Percentiles rank a stretch among this genome's conserved stretches.
These are phyloP conservation scores for Hsuehochloa calcarea DNA, from an alignment of 176 grass and related monocot species.

Conservation along the genomic window DNA sequence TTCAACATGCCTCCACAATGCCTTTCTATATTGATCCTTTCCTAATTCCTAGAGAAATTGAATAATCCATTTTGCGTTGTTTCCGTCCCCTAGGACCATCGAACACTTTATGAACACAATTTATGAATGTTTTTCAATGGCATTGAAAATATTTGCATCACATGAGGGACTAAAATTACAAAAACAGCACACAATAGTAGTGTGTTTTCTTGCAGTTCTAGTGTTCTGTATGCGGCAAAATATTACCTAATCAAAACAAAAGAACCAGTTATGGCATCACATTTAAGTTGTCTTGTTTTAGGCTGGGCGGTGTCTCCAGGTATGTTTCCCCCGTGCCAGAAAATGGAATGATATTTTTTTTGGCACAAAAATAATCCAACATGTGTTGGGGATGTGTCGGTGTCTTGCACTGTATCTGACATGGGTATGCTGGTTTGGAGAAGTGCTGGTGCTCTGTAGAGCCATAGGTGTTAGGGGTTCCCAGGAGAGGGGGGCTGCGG, in stretches of 20 bases:
- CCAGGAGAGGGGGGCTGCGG: too few relatives aligned
- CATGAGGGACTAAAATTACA: background rate
- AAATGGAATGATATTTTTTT: background rate
- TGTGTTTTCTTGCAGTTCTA: too few relatives aligned
- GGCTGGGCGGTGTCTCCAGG: background rate
- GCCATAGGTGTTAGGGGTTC: too few relatives aligned
- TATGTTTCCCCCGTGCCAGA: background rate
- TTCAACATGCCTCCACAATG: background rate
- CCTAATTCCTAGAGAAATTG: background rate
- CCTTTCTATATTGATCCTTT: background rate
- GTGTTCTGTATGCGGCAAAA: background rate
- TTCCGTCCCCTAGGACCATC: background rate
- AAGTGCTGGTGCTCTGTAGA: background rate
- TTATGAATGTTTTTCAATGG: background rate
- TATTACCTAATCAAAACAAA: background rate
- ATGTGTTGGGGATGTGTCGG: background rate
- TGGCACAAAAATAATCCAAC: background rate
- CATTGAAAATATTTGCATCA: slow-evolving; percentile 6
- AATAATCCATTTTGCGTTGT: background rate
- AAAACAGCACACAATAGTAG: background rate
- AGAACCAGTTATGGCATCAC: background rate
- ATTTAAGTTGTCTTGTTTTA: background rate
- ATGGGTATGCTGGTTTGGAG: background rate
- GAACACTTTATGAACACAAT: background rate
- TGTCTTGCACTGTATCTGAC: background rate